These are phyloP conservation scores for Kodamaea suecica DNA, from an alignment of 1,139 yeast species.

Conservation along the genomic window DNA sequence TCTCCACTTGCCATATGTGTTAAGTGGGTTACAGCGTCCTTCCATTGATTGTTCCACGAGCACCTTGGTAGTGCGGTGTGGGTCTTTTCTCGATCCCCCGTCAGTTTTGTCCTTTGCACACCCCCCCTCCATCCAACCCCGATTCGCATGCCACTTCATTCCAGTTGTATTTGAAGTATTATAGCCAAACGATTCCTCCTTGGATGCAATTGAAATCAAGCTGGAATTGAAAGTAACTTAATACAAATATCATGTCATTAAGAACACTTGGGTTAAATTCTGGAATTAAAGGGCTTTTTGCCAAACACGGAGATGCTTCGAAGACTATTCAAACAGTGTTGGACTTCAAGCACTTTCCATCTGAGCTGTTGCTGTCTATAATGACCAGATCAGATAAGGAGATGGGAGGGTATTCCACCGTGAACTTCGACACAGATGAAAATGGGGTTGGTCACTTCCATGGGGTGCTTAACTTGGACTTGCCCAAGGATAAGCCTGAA, in stretches of 20 bases:
- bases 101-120: too few relatives aligned
- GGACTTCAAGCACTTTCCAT: slow-evolving; percentile 51
- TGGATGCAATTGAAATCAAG: not conserved
- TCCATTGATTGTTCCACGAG: too few relatives aligned
- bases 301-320: slow-evolving; percentile 28
- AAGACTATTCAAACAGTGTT: slow-evolving; percentile 44
- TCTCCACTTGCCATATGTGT: too few relatives aligned
- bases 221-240: too few relatives aligned
- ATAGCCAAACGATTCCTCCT: slow-evolving; percentile 8
- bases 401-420: slow-evolving; percentile 76
- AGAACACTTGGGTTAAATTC: slow-evolving; percentile 44
- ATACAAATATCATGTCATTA: slow-evolving; percentile 35
- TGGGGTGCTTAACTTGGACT: slow-evolving; percentile 70
- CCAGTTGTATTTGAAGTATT: slow-evolving; percentile 7
- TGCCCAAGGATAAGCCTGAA: slow-evolving; percentile 68
- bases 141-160: too few relatives aligned
- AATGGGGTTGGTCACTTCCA: slow-evolving; percentile 54
- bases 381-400: slow-evolving; percentile 69
- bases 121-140: too few relatives aligned
- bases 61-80: too few relatives aligned
- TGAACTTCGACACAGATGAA: slow-evolving; percentile 43
- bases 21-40: too few relatives aligned
- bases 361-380: slow-evolving; percentile 40
- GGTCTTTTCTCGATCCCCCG: too few relatives aligned
- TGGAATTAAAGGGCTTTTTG: slow-evolving; percentile 36